A percentile compares a stretch with the other conserved stretches of the same genome.
These are phyloP conservation scores for Phaseolus lunatus DNA, from an alignment of 306 rosid species.

Conservation along the genomic window DNA sequence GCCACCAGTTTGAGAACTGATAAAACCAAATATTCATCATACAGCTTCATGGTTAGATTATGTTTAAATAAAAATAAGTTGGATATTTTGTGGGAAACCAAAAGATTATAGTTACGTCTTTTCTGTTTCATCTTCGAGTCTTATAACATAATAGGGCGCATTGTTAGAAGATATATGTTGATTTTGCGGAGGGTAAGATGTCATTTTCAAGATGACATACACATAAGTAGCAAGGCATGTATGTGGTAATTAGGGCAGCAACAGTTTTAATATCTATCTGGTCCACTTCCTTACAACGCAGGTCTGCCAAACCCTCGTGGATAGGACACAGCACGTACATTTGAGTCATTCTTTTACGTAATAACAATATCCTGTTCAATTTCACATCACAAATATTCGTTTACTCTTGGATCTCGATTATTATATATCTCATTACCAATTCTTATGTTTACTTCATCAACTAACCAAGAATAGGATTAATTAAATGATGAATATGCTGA, in stretches of 20 bases:
- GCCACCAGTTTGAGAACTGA: background rate
- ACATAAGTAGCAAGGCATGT: constrained; percentile 69
- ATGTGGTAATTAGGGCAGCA: constrained; percentile 68
- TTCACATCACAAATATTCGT: background rate
- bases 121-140: background rate
- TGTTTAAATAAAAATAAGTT: no score
- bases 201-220: constrained; percentile 54
- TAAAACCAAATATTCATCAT: background rate
- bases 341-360: constrained; percentile 25
- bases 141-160: background rate
- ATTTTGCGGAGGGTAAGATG: constrained; percentile 55
- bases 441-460: background rate
- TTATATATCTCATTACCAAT: background rate
- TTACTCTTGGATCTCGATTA: background rate
- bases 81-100: background rate
- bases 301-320: constrained; percentile 59
- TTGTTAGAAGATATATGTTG: background rate
- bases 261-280: constrained; percentile 51
- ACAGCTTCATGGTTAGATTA: background rate
- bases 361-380: constrained; percentile 19
- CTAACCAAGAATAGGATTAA: background rate
- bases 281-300: constrained; percentile 54
- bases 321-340: constrained; percentile 36
- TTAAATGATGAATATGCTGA: background rate
- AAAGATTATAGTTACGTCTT: background rate